Conservation (phyloP, 1,284 basidiomycete genomes). For the Mycosarcoma maydis region DNA sequence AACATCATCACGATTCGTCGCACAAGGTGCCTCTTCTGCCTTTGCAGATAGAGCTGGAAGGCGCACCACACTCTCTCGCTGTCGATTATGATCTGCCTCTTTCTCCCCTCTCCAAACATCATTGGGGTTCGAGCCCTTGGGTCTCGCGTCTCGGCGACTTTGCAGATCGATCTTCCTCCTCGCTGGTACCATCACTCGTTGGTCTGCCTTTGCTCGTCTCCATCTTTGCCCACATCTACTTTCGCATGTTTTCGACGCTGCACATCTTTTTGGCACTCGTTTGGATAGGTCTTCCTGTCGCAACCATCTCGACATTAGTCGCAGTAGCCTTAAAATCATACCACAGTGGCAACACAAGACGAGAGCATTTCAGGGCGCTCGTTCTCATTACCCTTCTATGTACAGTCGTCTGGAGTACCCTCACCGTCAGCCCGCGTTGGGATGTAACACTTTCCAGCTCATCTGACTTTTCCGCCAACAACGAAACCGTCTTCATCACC, state of each 20-base stretch:
- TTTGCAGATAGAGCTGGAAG: constrained; percentile 17
- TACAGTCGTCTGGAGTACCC: constrained; percentile 24
- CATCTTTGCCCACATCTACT: constrained; percentile 28
- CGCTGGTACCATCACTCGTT: constrained; percentile 20
- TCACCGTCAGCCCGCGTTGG: constrained; percentile 15
- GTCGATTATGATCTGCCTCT: constrained; percentile 3
- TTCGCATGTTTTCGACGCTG: constrained; percentile 28
- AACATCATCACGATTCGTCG: constrained; percentile 2
- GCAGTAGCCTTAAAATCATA: too few relatives aligned
- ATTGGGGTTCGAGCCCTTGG: constrained; percentile 19
- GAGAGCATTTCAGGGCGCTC: constrained; percentile 19
- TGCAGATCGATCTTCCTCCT: constrained; percentile 12
- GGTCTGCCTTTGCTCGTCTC: constrained; percentile 17
- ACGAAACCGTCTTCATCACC: constrained; percentile 45
- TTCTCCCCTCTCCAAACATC: constrained; percentile 8
- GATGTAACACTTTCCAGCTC: constrained; percentile 11
- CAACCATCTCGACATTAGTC: constrained; percentile 9
- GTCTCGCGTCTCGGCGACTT: constrained; percentile 14
- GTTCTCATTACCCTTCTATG: constrained; percentile 8
- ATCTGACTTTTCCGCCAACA: not conserved
- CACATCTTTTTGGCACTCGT: constrained; percentile 31
- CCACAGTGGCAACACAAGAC: not conserved
- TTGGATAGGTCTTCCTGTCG: constrained; percentile 25
- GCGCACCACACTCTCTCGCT: not conserved
- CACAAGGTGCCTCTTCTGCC: constrained; percentile 37